Percentiles rank a stretch among this genome's conserved stretches.
phyloP scores from a whole-genome alignment of 768 basidiomycete species.

The Dacryopinax primogenitus region DNA sequence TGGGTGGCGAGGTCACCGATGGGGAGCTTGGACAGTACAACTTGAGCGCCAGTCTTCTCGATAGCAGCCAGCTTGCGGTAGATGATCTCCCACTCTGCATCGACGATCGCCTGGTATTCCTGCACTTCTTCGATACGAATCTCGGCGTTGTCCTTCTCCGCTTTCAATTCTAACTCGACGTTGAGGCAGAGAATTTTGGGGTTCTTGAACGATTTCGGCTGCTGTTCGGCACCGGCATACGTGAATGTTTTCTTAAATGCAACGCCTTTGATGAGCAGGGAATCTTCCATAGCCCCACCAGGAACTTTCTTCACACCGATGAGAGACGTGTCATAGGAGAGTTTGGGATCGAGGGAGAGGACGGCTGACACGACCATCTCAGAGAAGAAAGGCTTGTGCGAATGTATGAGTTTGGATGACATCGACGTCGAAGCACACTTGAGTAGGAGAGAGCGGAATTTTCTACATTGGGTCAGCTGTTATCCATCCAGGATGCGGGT shows the following conservation, averaged over 20 bases:
- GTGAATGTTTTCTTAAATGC: conserved; percentile 99
- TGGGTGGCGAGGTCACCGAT: conserved; percentile 98
- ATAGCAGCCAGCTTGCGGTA: conserved; percentile 94
- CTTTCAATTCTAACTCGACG: conserved; percentile 96
- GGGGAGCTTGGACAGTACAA: conserved; percentile 93
- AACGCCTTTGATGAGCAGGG: conserved; percentile 75
- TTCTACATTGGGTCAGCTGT: conserved; percentile 35
- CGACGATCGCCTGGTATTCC: conserved; percentile 98
- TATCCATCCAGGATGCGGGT: neutral
- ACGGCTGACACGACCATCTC: conserved; percentile 98
- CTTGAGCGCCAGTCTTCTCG: conserved; percentile 89
- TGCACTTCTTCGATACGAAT: conserved; percentile 92
- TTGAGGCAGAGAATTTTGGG: conserved; percentile 90
- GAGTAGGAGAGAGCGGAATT: conserved; percentile 83
- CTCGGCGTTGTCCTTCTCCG: conserved; percentile 98
- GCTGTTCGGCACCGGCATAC: conserved; percentile 97
- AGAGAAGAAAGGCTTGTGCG: conserved; percentile 97
- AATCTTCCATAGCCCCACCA: conserved; percentile 92
- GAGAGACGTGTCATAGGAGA: conserved; percentile 86
- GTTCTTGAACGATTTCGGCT: conserved; percentile 81
- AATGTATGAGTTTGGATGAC: conserved; percentile 98
- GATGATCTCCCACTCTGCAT: conserved; percentile 99
- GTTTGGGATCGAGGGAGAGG: conserved; percentile 67
- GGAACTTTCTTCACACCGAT: conserved; percentile 97
- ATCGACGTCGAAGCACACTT: conserved; percentile 99